Evolutionary conservation across 257 asterid species (phyloP), one percentile per base, ranked within the genome.

Genomic region (Primulina huaijiensis): DNA sequence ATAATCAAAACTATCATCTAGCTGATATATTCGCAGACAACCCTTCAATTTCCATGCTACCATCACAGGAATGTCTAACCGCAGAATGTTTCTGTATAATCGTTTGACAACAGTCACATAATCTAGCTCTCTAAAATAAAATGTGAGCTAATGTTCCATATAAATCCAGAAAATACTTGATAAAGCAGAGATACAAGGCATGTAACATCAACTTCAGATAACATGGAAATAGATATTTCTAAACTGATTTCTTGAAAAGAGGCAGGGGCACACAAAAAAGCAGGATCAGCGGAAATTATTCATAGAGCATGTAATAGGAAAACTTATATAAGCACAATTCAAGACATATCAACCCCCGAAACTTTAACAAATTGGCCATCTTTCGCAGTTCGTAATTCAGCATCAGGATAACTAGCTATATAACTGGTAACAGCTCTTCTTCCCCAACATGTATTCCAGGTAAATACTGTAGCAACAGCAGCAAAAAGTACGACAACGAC

Each of bases 361-460:
- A 83, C 88, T 78, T 83, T 83, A 73, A 83, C 88, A 63, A 83
- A 83, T 62, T 83, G 86, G 27, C 88, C 88, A 76, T 83, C 83
- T 67, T 74, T 80, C 16, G 88, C 88, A 73, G 85, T 72, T 68
- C 88, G 80, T 63, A 83, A 70, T 76, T 81, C 88, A 11, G 83
- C 80, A 81, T 83, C 88, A 0, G 84, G 88, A 76, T 81, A 81
- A 70, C 72, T 74, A 67, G 81, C 83, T 62, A 84, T 79, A 72
- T 74, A 84, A 64, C 89, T 83, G 65, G 88, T 78, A 59, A 86
- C 80, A 78, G 92, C 88, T 71, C 88, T 80, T 74, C 89, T 80
- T 40, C 92, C 89, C 86, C 85, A 82, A 67, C 81, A 86, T 21
- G 87, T 75, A 70, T 86, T 86, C 91, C 91, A 86, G 65, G 85